Evolutionary conservation across 2,329 filamentous ascomycete species (phyloP).

Genomic region (Ophiocordyceps polyrhachis-furcata): DNA sequence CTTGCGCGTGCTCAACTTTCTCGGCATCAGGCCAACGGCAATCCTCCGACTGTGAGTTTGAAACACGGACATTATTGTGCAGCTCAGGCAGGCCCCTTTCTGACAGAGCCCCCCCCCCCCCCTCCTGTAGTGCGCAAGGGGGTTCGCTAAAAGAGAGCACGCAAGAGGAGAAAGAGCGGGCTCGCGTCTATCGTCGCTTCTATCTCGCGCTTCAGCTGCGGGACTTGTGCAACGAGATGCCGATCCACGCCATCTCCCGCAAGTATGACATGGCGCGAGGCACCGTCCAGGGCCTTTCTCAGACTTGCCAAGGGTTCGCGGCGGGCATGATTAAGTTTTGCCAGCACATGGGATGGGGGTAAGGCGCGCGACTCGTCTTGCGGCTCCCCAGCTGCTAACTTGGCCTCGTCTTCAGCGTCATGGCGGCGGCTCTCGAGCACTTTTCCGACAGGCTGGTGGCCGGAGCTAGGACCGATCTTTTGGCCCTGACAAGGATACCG

Average conservation of each 20-base stretch:
- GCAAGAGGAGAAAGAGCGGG: conserved; percentile 36
- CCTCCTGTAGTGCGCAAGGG: conserved; percentile 39
- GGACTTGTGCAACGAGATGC: conserved; percentile 59
- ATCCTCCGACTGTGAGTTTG: conserved; percentile 44
- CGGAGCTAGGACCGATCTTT: conserved; percentile 50
- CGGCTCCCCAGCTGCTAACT: neutral
- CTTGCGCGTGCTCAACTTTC: conserved; percentile 45
- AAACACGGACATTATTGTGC: neutral
- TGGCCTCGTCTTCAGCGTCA: conserved; percentile 25
- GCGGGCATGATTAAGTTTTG: conserved; percentile 68
- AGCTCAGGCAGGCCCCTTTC: conserved; percentile 2
- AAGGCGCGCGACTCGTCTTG: conserved; percentile 5
- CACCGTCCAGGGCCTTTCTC: conserved; percentile 50
- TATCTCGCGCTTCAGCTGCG: conserved; percentile 62
- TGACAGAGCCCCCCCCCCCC: neutral
- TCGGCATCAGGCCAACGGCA: conserved; percentile 48
- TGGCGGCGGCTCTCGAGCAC: conserved; percentile 55
- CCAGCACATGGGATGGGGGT: conserved; percentile 57
- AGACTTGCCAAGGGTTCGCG: conserved; percentile 61
- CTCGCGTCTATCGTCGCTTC: conserved; percentile 50
- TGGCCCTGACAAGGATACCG: conserved; percentile 52
- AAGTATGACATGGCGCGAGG: conserved; percentile 56
- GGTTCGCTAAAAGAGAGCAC: conserved; percentile 44
- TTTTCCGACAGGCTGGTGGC: conserved; percentile 57
- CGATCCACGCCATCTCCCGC: conserved; percentile 47